phyloP scores from a whole-genome alignment of 352 stramenopile genomes.

The Blastocystis sp. region DNA sequence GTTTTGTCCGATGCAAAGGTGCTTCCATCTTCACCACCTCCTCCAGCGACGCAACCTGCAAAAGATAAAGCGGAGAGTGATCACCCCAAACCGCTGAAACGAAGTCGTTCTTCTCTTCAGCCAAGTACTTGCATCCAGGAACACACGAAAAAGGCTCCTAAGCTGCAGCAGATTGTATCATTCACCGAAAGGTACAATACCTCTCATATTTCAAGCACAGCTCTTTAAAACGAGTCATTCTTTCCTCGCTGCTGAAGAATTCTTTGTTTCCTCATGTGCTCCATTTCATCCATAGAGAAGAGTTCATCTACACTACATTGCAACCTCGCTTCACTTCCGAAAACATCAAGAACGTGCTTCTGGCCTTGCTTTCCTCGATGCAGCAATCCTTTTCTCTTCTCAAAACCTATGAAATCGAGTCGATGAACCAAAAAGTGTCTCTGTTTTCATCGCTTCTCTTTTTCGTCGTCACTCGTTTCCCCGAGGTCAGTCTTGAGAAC shows the following conservation, averaged over 20 bases:
- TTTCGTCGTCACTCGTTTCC: neutral
- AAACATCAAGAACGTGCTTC: neutral
- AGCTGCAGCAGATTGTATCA: neutral
- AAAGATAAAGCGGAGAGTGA: neutral
- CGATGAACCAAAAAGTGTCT: neutral
- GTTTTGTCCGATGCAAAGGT: neutral
- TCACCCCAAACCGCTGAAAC: neutral
- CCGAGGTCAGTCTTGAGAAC: neutral
- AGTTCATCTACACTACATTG: neutral
- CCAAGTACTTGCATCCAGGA: constrained; percentile 11
- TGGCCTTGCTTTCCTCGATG: neutral
- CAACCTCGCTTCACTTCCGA: neutral
- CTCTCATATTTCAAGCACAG: neutral
- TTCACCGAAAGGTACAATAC: neutral
- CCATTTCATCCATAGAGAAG: neutral
- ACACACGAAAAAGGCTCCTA: neutral
- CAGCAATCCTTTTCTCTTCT: constrained; percentile 36
- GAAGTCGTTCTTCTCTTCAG: neutral
- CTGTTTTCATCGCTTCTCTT: constrained; percentile 23
- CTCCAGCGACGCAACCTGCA: neutral
- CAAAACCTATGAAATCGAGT: neutral
- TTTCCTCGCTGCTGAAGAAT: constrained; percentile 6
- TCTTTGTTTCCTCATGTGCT: neutral
- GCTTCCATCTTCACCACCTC: neutral
- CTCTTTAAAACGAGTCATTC: neutral